A percentile compares a stretch with the other conserved stretches of the same genome.
Evolutionary conservation across 495 filamentous ascomycete genomes (phyloP).

Genomic region (Hypoxylon crocopeplum): DNA sequence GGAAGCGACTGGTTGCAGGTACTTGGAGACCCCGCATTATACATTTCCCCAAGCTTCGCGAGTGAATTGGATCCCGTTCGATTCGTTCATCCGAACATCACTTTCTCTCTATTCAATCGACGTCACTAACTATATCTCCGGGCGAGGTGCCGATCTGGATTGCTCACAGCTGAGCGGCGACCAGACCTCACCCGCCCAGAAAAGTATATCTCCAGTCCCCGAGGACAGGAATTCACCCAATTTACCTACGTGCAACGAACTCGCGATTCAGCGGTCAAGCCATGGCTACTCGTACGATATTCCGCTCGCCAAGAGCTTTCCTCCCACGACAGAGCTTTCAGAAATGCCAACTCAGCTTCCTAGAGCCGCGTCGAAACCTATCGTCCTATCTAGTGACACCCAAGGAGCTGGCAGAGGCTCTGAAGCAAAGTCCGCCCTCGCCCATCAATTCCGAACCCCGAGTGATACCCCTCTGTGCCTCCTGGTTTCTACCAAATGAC

Average conservation of each 20-base stretch:
- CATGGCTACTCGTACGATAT: constrained; percentile 49
- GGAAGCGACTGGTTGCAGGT: no score
- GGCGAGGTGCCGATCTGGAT: constrained; percentile 21
- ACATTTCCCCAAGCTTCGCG: constrained; percentile 11
- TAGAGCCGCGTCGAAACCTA: constrained; percentile 56
- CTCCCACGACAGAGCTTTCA: constrained; percentile 39
- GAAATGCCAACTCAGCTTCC: constrained; percentile 24
- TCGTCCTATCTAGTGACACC: constrained; percentile 87
- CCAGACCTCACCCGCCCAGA: constrained; percentile 17
- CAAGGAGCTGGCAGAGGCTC: constrained; percentile 76
- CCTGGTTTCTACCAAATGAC: constrained; percentile 97
- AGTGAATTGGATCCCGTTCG: constrained; percentile 7
- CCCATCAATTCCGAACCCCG: constrained; percentile 78
- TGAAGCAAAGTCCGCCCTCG: constrained; percentile 75
- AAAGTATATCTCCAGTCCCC: constrained; percentile 6
- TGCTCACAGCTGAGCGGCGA: constrained; percentile 16
- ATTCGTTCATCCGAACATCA: constrained; percentile 33
- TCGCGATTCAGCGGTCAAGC: constrained; percentile 19
- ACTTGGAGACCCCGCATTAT: constrained; percentile 27
- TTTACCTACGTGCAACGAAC: constrained; percentile 13
- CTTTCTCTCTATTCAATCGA: constrained; percentile 17
- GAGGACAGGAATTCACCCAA: constrained; percentile 1
- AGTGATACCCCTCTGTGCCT: constrained; percentile 85
- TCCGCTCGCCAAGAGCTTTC: constrained; percentile 47
- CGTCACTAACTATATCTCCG: constrained; percentile 12